Conservation (phyloP, 1,284 basidiomycete species). For the Thecaphora thlaspeos region DNA sequence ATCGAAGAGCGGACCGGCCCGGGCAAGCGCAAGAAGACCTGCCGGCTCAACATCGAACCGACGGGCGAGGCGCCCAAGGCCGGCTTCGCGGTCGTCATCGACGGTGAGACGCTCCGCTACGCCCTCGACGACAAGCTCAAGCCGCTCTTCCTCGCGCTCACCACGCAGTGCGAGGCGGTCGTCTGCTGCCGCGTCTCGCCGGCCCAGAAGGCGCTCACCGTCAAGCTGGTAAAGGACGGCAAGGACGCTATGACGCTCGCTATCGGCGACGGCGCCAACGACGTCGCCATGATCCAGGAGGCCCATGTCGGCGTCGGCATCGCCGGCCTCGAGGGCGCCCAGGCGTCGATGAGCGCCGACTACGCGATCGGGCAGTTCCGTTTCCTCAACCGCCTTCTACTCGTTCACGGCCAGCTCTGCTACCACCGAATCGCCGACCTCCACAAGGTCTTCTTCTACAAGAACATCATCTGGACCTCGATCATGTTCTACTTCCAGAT, state of each 20-base stretch:
- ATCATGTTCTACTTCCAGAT: constrained; percentile 92
- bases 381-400: constrained; percentile 80
- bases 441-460: constrained; percentile 79
- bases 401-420: constrained; percentile 95
- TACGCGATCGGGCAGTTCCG: constrained; percentile 97
- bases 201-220: constrained; percentile 91
- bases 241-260: constrained; percentile 92
- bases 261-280: constrained; percentile 94
- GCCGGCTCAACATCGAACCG: constrained; percentile 33
- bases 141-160: constrained; percentile 81
- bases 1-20: constrained; percentile 91
- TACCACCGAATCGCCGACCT: constrained; percentile 88
- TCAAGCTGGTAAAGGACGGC: constrained; percentile 92
- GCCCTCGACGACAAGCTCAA: constrained; percentile 78
- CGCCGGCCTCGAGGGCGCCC: constrained; percentile 90
- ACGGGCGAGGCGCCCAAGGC: constrained; percentile 36
- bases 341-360: constrained; percentile 98
- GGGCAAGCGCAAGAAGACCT: constrained; percentile 24
- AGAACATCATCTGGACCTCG: constrained; percentile 67
- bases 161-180: constrained; percentile 93
- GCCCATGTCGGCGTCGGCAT: constrained; percentile 94
- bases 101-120: constrained; percentile 85
- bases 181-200: constrained; percentile 96
- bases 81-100: constrained; percentile 90
- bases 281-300: constrained; percentile 97